phyloP scores from a whole-genome alignment of 179 eudicot species.

The Dionaea muscipula region DNA sequence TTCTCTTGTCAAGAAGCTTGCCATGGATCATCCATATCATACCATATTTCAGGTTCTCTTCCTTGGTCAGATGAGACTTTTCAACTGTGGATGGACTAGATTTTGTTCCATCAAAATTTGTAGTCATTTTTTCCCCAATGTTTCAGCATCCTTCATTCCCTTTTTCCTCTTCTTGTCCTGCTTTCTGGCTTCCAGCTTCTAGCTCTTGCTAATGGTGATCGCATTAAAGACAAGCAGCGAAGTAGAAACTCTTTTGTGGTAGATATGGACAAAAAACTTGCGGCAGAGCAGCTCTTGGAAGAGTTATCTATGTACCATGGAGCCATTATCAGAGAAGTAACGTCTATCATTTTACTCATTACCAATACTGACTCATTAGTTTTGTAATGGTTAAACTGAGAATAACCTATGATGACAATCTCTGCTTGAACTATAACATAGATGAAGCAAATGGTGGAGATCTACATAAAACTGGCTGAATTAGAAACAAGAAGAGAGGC shows the following conservation, averaged over 20 bases:
- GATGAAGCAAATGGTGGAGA: slow-evolving; percentile 98
- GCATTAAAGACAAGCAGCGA: slow-evolving; percentile 95
- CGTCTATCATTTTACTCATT: neutral
- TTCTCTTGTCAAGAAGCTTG: slow-evolving; percentile 89
- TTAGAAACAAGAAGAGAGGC: slow-evolving; percentile 94
- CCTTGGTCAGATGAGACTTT: neutral
- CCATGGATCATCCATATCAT: slow-evolving; percentile 96
- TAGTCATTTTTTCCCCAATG: neutral
- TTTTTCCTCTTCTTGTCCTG: neutral
- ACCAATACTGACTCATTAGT: neutral
- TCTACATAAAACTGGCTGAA: slow-evolving; percentile 94
- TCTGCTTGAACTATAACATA: slow-evolving; percentile 17
- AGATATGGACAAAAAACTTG: slow-evolving; percentile 84
- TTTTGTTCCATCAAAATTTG: neutral
- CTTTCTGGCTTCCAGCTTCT: slow-evolving; percentile 38
- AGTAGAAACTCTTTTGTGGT: slow-evolving; percentile 97
- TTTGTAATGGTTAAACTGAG: neutral
- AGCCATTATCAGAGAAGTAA: slow-evolving; percentile 67
- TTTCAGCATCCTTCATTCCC: neutral
- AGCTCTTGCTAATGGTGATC: slow-evolving; percentile 94
- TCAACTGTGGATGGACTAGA: neutral
- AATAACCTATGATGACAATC: neutral
- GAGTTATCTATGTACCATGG: slow-evolving; percentile 76
- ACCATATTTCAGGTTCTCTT: slow-evolving; percentile 74
- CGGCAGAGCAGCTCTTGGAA: slow-evolving; percentile 75